These are phyloP conservation scores for Hypoxylon sp. DNA, from an alignment of 2,329 filamentous ascomycete genomes.

Conservation along the genomic window DNA sequence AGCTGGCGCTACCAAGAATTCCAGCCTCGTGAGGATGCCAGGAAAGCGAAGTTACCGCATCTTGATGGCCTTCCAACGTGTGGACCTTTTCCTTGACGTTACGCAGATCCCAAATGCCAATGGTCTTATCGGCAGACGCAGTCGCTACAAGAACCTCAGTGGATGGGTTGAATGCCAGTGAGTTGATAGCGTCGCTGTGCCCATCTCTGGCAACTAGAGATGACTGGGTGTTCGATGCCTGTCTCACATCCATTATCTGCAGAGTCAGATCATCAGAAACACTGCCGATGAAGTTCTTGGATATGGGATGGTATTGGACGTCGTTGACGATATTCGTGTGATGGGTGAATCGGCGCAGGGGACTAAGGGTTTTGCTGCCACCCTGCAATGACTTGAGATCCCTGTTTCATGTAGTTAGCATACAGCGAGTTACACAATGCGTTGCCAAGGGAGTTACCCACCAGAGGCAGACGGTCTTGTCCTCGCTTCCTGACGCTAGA, in stretches of 20 bases:
- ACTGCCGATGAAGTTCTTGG: slow-evolving; percentile 86
- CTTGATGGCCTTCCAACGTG: slow-evolving; percentile 86
- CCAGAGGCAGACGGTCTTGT: slow-evolving; percentile 93
- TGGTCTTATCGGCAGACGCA: slow-evolving; percentile 93
- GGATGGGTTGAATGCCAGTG: slow-evolving; percentile 92
- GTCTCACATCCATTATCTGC: slow-evolving; percentile 89
- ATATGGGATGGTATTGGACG: slow-evolving; percentile 92
- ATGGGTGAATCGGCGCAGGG: slow-evolving; percentile 82
- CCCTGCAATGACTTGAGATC: slow-evolving; percentile 83
- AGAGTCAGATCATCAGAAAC: slow-evolving; percentile 96
- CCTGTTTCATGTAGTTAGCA: slow-evolving; percentile 59
- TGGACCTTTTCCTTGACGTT: slow-evolving; percentile 92
- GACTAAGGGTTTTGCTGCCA: slow-evolving; percentile 76
- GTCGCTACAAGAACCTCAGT: slow-evolving; percentile 93
- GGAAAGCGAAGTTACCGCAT: slow-evolving; percentile 89
- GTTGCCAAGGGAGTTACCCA: slow-evolving; percentile 56
- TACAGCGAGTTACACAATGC: no score
- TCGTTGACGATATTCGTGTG: slow-evolving; percentile 95
- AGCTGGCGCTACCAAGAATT: slow-evolving; percentile 90
- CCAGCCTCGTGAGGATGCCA: slow-evolving; percentile 95
- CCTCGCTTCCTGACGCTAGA: slow-evolving; percentile 90
- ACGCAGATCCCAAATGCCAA: slow-evolving; percentile 94
- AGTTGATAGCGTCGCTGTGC: slow-evolving; percentile 93
- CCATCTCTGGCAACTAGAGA: slow-evolving; percentile 78
- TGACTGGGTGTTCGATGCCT: slow-evolving; percentile 72